Evolutionary conservation across 768 basidiomycete species (phyloP).

Genomic region (Tephrocybe rancida): DNA sequence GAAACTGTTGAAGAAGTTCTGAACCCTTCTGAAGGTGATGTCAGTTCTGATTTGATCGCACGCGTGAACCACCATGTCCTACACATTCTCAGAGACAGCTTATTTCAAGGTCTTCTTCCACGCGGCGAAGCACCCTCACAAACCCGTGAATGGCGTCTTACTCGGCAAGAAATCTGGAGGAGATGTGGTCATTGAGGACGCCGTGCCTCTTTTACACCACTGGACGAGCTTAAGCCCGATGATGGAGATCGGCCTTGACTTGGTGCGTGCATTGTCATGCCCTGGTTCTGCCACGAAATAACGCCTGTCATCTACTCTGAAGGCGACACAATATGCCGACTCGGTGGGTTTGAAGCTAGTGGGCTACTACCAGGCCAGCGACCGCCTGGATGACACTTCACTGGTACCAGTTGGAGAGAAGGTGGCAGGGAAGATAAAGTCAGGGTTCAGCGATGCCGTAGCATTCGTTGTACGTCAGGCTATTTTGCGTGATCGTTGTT

Average conservation of each 20-base stretch:
- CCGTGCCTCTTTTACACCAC: slow-evolving; percentile 79
- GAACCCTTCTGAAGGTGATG: no score
- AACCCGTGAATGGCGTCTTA: slow-evolving; percentile 77
- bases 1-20: no score
- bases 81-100: slow-evolving; percentile 60
- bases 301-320: slow-evolving; percentile 7
- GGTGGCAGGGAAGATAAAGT: slow-evolving; percentile 56
- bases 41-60: background rate
- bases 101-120: slow-evolving; percentile 80
- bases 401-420: slow-evolving; percentile 69
- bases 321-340: slow-evolving; percentile 66
- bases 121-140: slow-evolving; percentile 78
- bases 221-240: slow-evolving; percentile 85
- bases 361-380: slow-evolving; percentile 78
- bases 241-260: slow-evolving; percentile 84
- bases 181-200: slow-evolving; percentile 57
- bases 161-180: slow-evolving; percentile 50
- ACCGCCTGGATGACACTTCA: slow-evolving; percentile 58
- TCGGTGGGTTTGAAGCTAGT: slow-evolving; percentile 56
- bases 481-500: background rate
- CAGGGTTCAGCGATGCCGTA: slow-evolving; percentile 58
- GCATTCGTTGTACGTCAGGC: slow-evolving; percentile 64
- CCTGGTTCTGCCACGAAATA: background rate
- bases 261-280: slow-evolving; percentile 45
- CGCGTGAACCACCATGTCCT: slow-evolving; percentile 34